Percentiles rank a stretch among this genome's conserved stretches.
phyloP scores from a whole-genome alignment of 495 filamentous ascomycete genomes.

The Umbilicaria muhlenbergii region DNA sequence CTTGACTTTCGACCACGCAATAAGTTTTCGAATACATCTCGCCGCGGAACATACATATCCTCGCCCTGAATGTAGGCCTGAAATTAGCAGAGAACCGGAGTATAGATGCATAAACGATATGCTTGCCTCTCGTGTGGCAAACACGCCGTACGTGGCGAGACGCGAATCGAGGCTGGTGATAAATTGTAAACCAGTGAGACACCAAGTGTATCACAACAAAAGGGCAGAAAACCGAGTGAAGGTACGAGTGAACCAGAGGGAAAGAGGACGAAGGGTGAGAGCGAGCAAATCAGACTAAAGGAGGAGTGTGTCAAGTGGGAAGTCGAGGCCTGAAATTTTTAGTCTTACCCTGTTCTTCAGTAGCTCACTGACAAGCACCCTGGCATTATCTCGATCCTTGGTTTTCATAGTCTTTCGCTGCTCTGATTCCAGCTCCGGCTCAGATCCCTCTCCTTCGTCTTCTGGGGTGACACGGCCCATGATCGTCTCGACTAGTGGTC shows the following conservation, averaged over 20 bases:
- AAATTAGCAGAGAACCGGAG: neutral
- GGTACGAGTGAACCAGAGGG: neutral
- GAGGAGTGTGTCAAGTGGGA: neutral
- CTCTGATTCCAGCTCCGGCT: constrained; percentile 10
- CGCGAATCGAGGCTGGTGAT: no score
- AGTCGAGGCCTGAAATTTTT: neutral
- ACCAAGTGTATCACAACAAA: no score
- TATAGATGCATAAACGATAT: no score
- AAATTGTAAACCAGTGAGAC: no score
- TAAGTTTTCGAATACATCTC: constrained; percentile 14
- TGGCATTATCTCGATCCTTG: constrained; percentile 46
- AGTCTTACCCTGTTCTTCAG: constrained; percentile 32
- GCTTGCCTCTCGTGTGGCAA: no score
- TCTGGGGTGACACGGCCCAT: constrained; percentile 17
- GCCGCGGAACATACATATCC: constrained; percentile 19
- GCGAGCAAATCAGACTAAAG: neutral
- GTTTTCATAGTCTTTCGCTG: constrained; percentile 17
- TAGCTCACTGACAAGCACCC: constrained; percentile 45
- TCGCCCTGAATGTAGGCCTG: constrained; percentile 9
- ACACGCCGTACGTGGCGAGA: no score
- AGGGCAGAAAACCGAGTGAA: no score
- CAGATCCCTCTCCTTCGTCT: neutral
- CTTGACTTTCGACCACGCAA: constrained; percentile 2
- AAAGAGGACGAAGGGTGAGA: neutral
- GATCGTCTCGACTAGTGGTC: constrained; percentile 34